Evolutionary conservation across 1,284 basidiomycete genomes (phyloP), one percentile per base, ranked within the genome.

Genomic region (Malassezia obtusa): DNA sequence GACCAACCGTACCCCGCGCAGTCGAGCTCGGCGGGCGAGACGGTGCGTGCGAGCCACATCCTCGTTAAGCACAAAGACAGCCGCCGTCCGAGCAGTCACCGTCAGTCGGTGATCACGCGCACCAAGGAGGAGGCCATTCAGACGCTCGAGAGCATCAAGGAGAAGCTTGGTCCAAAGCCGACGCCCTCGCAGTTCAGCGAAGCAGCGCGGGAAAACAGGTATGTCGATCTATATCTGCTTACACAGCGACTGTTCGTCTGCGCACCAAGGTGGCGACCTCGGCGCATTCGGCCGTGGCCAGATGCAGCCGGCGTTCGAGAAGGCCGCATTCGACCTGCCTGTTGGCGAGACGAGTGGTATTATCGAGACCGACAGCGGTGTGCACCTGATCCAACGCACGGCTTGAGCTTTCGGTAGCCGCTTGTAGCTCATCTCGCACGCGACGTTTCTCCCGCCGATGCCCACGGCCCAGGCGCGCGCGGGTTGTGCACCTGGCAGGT

Each of bases 241-340:
- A 43, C 47, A 24, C 59, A 71, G 70, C 26, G 71, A 73, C 60
- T 73, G 71, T 58, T 71, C 69, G 1, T 73, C 71, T 2, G 71
- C 71, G 21, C 50, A 51, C 22, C 49, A 54, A 3, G 71, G 71
- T 30, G 71, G 71, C 39, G 71, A 73, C 45, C 64, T 74, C 32
- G 76, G 94, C 4, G 80, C 79, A 77, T 99, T 99, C 71, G 81
- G 80, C 2, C 81, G 77, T 14, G 87, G 86, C 2, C 85, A 88
- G 78, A 99, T 99, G 94, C 94, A 99, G 77, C 90, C 89, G 76
- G 84, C 89, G 21, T 99, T 99, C 71, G 91, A 96, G 77, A 88
- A 94, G 22, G 87, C 87, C 4, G 81, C 90, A 9, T 95, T 83
- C 75, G 81, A 77, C 1, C 80, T 96, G 57, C 74, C 84, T 50